phyloP scores from a whole-genome alignment of 2,329 filamentous ascomycete genomes.

The Alternaria burnsii region DNA sequence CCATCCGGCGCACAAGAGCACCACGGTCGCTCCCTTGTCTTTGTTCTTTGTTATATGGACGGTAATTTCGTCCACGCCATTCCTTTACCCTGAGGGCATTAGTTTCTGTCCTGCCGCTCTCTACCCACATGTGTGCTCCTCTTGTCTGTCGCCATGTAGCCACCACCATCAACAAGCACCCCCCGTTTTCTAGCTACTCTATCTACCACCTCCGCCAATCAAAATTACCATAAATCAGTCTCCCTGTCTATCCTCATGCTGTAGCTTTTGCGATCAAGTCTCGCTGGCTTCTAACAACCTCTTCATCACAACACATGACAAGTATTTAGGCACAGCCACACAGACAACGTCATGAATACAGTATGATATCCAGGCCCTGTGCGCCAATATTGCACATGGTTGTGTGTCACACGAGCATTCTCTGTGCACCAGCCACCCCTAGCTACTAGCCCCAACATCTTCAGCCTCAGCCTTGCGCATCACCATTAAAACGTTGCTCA shows the following conservation, averaged over 20 bases:
- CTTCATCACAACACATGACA: neutral
- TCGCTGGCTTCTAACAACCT: no score
- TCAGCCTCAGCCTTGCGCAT: conserved; percentile 6
- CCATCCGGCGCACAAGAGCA: conserved; percentile 21
- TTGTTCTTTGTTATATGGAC: conserved; percentile 21
- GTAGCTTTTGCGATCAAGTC: neutral
- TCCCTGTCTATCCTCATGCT: neutral
- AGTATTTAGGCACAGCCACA: neutral
- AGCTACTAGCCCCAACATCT: conserved; percentile 1
- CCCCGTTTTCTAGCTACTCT: conserved; percentile 12
- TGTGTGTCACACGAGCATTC: conserved; percentile 4
- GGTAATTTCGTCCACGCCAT: conserved; percentile 30
- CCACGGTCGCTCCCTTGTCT: conserved; percentile 20
- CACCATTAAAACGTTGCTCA: conserved; percentile 2
- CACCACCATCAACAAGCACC: conserved; percentile 5
- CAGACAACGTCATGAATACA: neutral
- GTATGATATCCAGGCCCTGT: neutral
- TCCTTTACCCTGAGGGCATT: conserved; percentile 21
- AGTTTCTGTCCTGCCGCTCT: conserved; percentile 21
- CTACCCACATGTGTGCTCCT: conserved; percentile 8
- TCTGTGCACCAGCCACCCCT: neutral
- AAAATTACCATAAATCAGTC: neutral
- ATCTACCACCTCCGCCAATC: conserved; percentile 11
- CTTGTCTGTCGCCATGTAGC: conserved; percentile 9
- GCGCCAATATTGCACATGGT: conserved; percentile 1